Conservation (phyloP, 495 filamentous ascomycete genomes). For the Penicillium taxi region DNA sequence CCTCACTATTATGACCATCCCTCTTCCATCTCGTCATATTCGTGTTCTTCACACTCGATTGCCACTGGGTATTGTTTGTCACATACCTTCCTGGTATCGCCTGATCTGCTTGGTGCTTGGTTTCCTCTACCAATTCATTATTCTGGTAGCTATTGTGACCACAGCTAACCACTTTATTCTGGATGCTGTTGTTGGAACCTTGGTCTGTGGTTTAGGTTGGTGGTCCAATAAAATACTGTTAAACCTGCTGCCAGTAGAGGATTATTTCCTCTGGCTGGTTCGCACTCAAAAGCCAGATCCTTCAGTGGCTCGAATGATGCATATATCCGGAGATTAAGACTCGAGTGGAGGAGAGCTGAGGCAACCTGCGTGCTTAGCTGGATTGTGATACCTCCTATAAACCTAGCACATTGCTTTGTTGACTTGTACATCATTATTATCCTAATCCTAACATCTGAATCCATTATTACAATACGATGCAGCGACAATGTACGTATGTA, state of each 20-base stretch:
- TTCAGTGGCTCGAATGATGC: conserved; percentile 7
- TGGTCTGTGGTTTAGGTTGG: conserved; percentile 52
- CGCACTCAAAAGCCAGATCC: conserved; percentile 54
- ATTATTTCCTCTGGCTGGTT: conserved; percentile 55
- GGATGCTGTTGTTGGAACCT: conserved; percentile 59
- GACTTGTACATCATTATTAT: background rate
- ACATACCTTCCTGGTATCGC: conserved; percentile 36
- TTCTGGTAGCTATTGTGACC: conserved; percentile 60
- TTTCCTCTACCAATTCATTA: conserved; percentile 54
- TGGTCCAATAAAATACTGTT: conserved; percentile 50
- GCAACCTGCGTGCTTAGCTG: conserved; percentile 2
- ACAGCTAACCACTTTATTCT: conserved; percentile 70
- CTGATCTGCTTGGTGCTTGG: conserved; percentile 45
- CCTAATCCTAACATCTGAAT: background rate
- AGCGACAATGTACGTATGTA: too few relatives aligned
- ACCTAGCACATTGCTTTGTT: background rate
- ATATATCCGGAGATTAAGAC: conserved; percentile 8
- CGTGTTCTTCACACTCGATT: conserved; percentile 17
- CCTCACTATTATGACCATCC: conserved; percentile 53
- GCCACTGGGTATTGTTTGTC: conserved; percentile 15
- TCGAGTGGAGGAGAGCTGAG: conserved; percentile 14
- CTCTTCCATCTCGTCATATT: conserved; percentile 33
- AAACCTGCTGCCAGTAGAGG: conserved; percentile 54
- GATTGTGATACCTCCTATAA: background rate
- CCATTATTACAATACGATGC: background rate